phyloP scores from a whole-genome alignment of 2,329 filamentous ascomycete species.

The Xylaria sp. region DNA sequence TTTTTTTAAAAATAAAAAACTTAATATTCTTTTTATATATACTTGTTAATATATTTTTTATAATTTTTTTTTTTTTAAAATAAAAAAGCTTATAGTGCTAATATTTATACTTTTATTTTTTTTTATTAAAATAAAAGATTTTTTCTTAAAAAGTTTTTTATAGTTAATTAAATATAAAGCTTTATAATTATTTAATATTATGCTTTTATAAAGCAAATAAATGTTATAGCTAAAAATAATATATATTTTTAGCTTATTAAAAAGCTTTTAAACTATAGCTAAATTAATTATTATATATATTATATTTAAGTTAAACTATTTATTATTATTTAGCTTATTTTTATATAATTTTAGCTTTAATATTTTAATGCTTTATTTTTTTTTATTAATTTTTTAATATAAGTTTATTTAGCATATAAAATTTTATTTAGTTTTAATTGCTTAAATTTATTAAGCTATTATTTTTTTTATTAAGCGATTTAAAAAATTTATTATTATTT shows the following conservation, averaged over 20 bases:
- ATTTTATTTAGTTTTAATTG: too few relatives aligned
- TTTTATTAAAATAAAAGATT: background rate
- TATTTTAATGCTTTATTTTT: too few relatives aligned
- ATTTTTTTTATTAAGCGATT: too few relatives aligned
- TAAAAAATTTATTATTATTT: too few relatives aligned
- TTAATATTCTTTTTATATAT: background rate
- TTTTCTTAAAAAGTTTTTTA: background rate
- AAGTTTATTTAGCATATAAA: too few relatives aligned
- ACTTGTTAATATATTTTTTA: background rate
- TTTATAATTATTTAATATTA: constrained; percentile 8
- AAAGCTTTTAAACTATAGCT: background rate
- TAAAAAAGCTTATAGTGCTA: background rate
- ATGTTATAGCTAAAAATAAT: background rate
- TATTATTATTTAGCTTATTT: too few relatives aligned
- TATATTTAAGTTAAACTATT: too few relatives aligned
- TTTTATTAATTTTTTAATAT: too few relatives aligned
- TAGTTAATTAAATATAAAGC: constrained; percentile 11
- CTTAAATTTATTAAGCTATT: too few relatives aligned
- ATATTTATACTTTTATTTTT: background rate
- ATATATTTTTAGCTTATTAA: background rate
- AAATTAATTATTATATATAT: background rate
- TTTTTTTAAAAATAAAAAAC: background rate
- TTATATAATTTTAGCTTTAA: too few relatives aligned
- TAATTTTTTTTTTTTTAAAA: background rate
- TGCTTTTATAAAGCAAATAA: too few relatives aligned